Base-by-base conservation (phyloP, 2,329 filamentous ascomycete genomes). In the Ceratocystis diversiconidia region DNA sequence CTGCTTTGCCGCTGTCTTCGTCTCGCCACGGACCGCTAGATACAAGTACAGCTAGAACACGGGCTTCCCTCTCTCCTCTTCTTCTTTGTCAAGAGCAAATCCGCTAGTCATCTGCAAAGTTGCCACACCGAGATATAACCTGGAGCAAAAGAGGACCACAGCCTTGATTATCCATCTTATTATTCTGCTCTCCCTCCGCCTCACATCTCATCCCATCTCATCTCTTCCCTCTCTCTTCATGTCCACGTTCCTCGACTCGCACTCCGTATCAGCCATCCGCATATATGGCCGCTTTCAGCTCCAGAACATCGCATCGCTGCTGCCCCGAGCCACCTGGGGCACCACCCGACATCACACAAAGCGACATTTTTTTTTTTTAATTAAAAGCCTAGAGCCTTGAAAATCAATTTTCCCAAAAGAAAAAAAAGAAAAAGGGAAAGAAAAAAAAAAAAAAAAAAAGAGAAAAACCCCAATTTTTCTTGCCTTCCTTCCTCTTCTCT, bases 61-160 rank as follows among this genome's bases (percentile, higher is more conserved):
- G 36, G 36, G 10, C 36, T 41, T 41, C 2, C 12, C 10, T 15
- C 10, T 36, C 36, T 15, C 17, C 22, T 48, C 61, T 62, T n/a
- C 41, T 8, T 62, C 17, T 46, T 10, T 10, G 15, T 46, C 41
- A 32, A 62, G n/a, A 61, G 19, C 61, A 32, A 44, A 28, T 19
- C 44, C 61, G 17, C 41, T 62, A 50, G n/a, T 22, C 19, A 25
- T 32, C 28, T n/a, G 12, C 28, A 57, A 57, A 57, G 17, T 62
- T 25, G 61, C 61, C 43, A 62, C 61, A 17, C 61, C 61, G 61
- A 62, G 61, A 62, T 62, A 62, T 50, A 22, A 32, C 61, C 25
- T 32, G 41, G n/a, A 46, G 12, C 8, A 41, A 41, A 41, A 41
- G 12, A 41, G 36, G 36, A 50, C 32, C 25, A 22, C 25, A n/a